These are phyloP conservation scores for Sporothrix phasma DNA, from an alignment of 2,329 filamentous ascomycete genomes.

Conservation along the genomic window DNA sequence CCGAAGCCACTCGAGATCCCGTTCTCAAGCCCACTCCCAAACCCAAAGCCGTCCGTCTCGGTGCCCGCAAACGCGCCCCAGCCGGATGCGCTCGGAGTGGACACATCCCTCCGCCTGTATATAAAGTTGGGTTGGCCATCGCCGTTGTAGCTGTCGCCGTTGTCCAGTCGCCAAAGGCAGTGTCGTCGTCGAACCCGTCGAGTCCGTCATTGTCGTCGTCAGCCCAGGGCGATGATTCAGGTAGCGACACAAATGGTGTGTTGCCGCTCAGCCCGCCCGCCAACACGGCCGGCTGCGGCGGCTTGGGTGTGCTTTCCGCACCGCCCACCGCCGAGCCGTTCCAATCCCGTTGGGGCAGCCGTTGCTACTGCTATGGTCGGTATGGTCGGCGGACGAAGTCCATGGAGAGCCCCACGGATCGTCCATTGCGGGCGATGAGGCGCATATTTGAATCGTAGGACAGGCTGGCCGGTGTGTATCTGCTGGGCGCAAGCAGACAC, in stretches of 20 bases:
- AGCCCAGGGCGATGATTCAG: slow-evolving; percentile 32
- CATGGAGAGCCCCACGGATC: slow-evolving; percentile 56
- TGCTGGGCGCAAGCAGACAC: neutral
- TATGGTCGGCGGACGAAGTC: slow-evolving; percentile 33
- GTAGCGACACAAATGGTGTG: slow-evolving; percentile 18
- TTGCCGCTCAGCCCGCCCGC: slow-evolving; percentile 25
- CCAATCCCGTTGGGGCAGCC: slow-evolving; percentile 3
- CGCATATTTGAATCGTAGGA: slow-evolving; percentile 12
- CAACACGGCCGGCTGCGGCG: slow-evolving; percentile 34
- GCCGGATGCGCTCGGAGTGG: neutral
- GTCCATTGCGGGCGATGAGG: slow-evolving; percentile 36
- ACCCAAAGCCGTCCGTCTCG: slow-evolving; percentile 7
- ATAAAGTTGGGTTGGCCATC: neutral
- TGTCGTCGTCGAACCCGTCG: slow-evolving; percentile 24
- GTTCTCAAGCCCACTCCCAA: neutral
- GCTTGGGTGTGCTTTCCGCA: slow-evolving; percentile 23
- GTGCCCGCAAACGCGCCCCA: neutral
- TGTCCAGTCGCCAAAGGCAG: slow-evolving; percentile 32
- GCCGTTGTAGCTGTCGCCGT: slow-evolving; percentile 10
- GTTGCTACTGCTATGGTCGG: slow-evolving; percentile 5
- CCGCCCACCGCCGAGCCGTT: neutral
- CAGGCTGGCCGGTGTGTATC: neutral
- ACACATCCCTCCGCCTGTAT: neutral
- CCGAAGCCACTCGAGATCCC: too few species aligned
- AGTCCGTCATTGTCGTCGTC: slow-evolving; percentile 27